Evolutionary conservation across 257 asterid species (phyloP).

Genomic region (Plantago ovata): DNA sequence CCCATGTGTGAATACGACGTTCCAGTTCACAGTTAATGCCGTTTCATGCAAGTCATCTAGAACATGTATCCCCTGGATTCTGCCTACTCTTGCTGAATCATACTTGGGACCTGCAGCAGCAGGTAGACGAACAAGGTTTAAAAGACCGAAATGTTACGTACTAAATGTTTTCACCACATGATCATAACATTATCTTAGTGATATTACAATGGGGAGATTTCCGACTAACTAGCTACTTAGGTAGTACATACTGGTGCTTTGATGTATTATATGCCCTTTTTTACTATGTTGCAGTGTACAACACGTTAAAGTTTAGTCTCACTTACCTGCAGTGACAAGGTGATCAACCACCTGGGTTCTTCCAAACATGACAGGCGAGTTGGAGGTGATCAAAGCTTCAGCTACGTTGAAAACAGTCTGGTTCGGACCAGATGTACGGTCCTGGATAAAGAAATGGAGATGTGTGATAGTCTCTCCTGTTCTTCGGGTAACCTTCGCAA

Average conservation of each 20-base stretch:
- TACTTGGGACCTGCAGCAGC: conserved; percentile 21
- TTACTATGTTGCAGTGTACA: too few relatives aligned
- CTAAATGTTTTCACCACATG: too few relatives aligned
- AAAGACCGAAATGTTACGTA: too few relatives aligned
- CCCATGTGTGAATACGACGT: conserved; percentile 22
- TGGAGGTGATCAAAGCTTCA: conserved; percentile 21
- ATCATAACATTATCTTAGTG: too few relatives aligned
- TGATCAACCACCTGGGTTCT: conserved; percentile 25
- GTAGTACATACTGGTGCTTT: too few relatives aligned
- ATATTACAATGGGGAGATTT: too few relatives aligned
- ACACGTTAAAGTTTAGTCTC: background rate
- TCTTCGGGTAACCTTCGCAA: conserved; percentile 10
- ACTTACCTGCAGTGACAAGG: conserved; percentile 21
- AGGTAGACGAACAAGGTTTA: conserved; percentile 38
- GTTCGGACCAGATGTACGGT: conserved; percentile 21
- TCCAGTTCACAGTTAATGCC: conserved; percentile 26
- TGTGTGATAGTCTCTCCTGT: conserved; percentile 22
- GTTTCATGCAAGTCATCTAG: conserved; percentile 21
- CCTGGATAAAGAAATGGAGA: conserved; percentile 39
- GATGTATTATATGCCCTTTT: too few relatives aligned
- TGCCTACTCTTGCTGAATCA: conserved; percentile 29
- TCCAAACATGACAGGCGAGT: conserved; percentile 27
- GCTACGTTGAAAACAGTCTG: conserved; percentile 27
- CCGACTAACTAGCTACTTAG: too few relatives aligned
- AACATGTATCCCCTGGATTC: conserved; percentile 37